These are phyloP conservation scores for Ramularia collo-cygni DNA, from an alignment of 2,329 filamentous ascomycete genomes.

Conservation along the genomic window DNA sequence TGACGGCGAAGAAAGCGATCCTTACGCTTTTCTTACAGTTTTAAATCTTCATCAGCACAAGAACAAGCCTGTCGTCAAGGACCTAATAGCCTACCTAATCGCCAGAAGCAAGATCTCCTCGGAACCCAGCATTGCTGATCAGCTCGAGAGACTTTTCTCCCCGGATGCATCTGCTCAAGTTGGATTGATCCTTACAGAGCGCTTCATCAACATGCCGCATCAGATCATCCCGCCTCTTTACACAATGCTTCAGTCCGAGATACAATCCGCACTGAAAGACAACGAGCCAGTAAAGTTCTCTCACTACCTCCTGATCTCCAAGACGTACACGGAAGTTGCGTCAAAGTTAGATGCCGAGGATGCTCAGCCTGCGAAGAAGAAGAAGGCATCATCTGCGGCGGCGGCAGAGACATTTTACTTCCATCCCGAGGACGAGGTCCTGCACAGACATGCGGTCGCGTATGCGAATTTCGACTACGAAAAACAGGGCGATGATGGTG, in stretches of 20 bases:
- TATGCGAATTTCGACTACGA: constrained; percentile 69
- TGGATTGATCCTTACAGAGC: constrained; percentile 83
- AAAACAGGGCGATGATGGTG: constrained; percentile 67
- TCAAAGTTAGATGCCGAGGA: constrained; percentile 68
- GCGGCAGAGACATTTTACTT: constrained; percentile 71
- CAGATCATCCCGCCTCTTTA: constrained; percentile 93
- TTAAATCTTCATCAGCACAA: constrained; percentile 74
- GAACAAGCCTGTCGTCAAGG: constrained; percentile 60
- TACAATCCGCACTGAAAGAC: constrained; percentile 79
- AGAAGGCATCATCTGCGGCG: constrained; percentile 47
- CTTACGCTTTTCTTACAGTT: constrained; percentile 86
- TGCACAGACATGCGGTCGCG: constrained; percentile 68
- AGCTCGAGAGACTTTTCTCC: constrained; percentile 33
- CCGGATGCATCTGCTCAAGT: constrained; percentile 46
- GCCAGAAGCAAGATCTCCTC: constrained; percentile 47
- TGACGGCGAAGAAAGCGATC: constrained; percentile 87
- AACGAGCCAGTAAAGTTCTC: constrained; percentile 89
- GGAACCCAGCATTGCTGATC: constrained; percentile 23
- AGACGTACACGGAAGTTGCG: constrained; percentile 83
- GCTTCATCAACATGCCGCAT: constrained; percentile 92
- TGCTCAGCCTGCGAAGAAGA: constrained; percentile 57
- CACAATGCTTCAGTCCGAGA: constrained; percentile 86
- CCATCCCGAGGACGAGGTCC: constrained; percentile 88
- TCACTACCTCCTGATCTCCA: constrained; percentile 86
- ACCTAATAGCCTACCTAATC: constrained; percentile 64